Conservation (phyloP, 441 rosid genomes). For the Codiaeum variegatum region DNA sequence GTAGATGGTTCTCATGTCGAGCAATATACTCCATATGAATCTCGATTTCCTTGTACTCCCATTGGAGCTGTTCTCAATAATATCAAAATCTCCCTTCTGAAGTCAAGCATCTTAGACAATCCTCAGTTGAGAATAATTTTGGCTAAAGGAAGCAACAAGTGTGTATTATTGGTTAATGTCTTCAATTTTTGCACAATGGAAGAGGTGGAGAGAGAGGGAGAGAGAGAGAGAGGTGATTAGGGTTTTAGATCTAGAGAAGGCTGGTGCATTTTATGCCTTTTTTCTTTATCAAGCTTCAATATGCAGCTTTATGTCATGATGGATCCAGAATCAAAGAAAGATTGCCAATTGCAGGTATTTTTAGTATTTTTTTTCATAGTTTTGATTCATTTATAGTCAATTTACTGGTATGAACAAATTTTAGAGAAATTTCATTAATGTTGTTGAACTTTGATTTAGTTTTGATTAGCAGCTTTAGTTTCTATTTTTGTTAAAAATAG, state of each 20-base stretch:
- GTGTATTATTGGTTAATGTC: slow-evolving; percentile 97
- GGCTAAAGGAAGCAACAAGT: slow-evolving; percentile 81
- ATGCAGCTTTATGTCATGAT: slow-evolving; percentile 79
- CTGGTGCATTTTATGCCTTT: slow-evolving; percentile 92
- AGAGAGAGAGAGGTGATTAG: slow-evolving; percentile 62
- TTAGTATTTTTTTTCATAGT: not conserved
- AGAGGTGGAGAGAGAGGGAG: slow-evolving; percentile 40
- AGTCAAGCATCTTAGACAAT: too few species aligned
- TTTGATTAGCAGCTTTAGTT: not conserved
- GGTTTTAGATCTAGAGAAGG: slow-evolving; percentile 88
- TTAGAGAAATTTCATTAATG: slow-evolving; percentile 1
- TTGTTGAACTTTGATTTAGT: not conserved
- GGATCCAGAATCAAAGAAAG: slow-evolving; percentile 84
- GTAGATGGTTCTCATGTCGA: too few species aligned
- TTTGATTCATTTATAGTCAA: not conserved
- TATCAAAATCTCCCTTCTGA: too few species aligned
- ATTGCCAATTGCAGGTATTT: slow-evolving; percentile 77
- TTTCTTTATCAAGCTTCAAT: slow-evolving; percentile 82
- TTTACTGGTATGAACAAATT: not conserved
- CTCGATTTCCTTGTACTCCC: too few species aligned
- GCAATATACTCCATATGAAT: too few species aligned
- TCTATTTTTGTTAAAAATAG: too few species aligned
- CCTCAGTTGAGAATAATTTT: too few species aligned
- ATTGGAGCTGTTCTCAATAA: too few species aligned
- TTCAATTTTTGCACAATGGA: slow-evolving; percentile 53